Evolutionary conservation across 2,329 filamentous ascomycete genomes (phyloP).

Genomic region (Neospermospora avenae): DNA sequence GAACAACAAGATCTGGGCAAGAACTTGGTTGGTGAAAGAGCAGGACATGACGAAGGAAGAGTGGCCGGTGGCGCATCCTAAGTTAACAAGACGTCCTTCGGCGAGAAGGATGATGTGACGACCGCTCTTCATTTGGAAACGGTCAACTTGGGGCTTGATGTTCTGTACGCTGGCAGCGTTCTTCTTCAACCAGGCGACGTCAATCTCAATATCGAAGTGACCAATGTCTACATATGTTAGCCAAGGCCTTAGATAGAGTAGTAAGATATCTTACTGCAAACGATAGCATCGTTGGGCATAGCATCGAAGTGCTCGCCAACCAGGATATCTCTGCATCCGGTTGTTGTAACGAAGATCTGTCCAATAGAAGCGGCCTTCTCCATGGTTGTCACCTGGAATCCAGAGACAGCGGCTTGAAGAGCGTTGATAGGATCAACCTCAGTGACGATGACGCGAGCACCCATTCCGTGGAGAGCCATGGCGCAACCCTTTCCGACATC

Average conservation of each 20-base stretch:
- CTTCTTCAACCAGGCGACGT: conserved; percentile 98
- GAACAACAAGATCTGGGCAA: conserved; percentile 97
- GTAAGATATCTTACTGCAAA: conserved; percentile 70
- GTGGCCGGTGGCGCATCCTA: conserved; percentile 98
- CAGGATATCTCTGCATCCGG: conserved; percentile 97
- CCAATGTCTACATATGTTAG: conserved; percentile 69
- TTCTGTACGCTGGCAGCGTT: conserved; percentile 91
- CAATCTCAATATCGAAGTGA: conserved; percentile 99
- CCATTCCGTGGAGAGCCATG: conserved; percentile 93
- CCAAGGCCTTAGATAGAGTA: neutral
- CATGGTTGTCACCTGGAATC: conserved; percentile 97
- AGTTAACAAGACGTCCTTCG: conserved; percentile 98
- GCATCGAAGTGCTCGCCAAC: conserved; percentile 86
- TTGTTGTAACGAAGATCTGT: conserved; percentile 99
- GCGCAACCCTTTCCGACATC: conserved; percentile 99
- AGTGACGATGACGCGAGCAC: conserved; percentile 92
- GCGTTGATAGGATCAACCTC: conserved; percentile 99
- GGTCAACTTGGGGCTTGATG: conserved; percentile 99
- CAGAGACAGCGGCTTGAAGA: conserved; percentile 95
- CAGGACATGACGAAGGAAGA: conserved; percentile 99
- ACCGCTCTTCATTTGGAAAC: conserved; percentile 90
- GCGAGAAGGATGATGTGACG: conserved; percentile 97
- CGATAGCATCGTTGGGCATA: conserved; percentile 97
- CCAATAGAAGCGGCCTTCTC: conserved; percentile 85
- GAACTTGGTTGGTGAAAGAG: conserved; percentile 99